Evolutionary conservation across 179 eudicot genomes (phyloP).

Genomic region (Beta lomatogona): DNA sequence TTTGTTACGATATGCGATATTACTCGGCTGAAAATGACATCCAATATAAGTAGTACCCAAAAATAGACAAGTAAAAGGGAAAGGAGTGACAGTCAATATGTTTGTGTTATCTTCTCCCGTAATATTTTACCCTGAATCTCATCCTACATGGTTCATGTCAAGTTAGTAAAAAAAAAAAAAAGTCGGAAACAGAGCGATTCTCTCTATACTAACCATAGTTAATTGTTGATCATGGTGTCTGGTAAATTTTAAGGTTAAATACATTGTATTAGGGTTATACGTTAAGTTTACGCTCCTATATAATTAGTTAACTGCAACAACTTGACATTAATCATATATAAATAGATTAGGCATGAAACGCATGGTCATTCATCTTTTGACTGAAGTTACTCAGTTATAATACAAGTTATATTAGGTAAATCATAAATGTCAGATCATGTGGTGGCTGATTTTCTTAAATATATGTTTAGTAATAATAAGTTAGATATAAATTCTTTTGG

Average conservation of each 20-base stretch:
- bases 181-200: too few species aligned
- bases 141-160: neutral
- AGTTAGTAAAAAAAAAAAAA: neutral
- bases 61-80: neutral
- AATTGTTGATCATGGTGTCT: neutral
- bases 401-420: too few species aligned
- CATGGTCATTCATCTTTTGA: constrained; percentile 2
- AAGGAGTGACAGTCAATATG: too few species aligned
- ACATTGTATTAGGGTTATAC: neutral
- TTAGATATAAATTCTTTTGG: too few species aligned
- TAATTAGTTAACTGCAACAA: neutral
- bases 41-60: neutral
- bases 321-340: neutral
- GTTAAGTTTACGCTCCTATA: neutral
- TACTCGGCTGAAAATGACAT: neutral
- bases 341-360: neutral
- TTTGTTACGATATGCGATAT: neutral
- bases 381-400: too few species aligned
- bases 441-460: too few species aligned
- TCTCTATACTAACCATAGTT: neutral
- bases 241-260: neutral
- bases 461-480: too few species aligned
- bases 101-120: neutral
- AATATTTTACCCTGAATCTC: neutral
- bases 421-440: too few species aligned